Percentiles rank a stretch among this genome's conserved stretches.
Evolutionary conservation across 495 filamentous ascomycete genomes (phyloP).

Genomic region (Trichoderma parareesei): DNA sequence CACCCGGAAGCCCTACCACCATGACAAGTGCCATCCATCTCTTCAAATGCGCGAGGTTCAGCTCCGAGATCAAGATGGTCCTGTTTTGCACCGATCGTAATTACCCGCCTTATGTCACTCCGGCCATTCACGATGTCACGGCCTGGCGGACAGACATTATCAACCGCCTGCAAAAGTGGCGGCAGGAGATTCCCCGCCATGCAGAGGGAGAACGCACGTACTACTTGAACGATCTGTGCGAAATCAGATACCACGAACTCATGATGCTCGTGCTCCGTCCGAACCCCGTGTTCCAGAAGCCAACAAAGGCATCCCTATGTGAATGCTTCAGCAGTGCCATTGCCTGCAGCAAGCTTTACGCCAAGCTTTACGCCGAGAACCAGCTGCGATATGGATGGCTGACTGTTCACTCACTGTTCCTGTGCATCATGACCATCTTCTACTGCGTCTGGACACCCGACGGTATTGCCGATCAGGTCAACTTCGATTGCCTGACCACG

Average conservation of each 20-base stretch:
- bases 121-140: neutral
- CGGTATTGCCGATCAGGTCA: neutral
- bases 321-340: slow-evolving; percentile 1
- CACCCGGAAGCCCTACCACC: neutral
- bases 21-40: slow-evolving; percentile 5
- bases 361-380: neutral
- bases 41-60: neutral
- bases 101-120: slow-evolving; percentile 1
- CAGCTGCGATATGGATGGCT: slow-evolving; percentile 5
- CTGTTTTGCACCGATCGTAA: neutral
- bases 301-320: neutral
- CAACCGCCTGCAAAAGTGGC: neutral
- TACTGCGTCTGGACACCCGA: slow-evolving; percentile 5
- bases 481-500: neutral
- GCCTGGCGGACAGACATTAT: neutral
- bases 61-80: neutral
- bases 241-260: slow-evolving; percentile 2
- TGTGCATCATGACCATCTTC: slow-evolving; percentile 2
- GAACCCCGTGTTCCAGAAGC: neutral
- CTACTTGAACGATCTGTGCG: neutral
- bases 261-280: slow-evolving; percentile 1
- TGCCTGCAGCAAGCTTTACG: neutral
- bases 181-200: neutral
- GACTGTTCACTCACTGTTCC: neutral
- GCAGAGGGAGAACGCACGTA: neutral